Percentiles rank a stretch among this genome's conserved stretches.
These are phyloP conservation scores for Seiridium cupressi DNA, from an alignment of 2,329 filamentous ascomycete genomes.

Conservation along the genomic window DNA sequence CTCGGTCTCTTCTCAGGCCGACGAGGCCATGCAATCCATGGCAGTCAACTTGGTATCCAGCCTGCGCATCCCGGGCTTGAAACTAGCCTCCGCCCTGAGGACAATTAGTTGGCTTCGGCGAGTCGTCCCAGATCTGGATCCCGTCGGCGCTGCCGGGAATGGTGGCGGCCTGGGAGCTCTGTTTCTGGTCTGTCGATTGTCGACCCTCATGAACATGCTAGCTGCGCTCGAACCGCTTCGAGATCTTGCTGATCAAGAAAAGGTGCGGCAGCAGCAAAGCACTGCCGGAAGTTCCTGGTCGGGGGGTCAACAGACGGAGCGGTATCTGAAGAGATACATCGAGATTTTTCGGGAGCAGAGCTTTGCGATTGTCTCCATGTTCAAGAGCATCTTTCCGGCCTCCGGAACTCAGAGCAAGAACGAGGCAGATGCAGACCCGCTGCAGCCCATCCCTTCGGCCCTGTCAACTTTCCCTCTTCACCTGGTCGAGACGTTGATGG, in stretches of 20 bases:
- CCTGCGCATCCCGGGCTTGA: conserved; percentile 74
- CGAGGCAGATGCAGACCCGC: conserved; percentile 31
- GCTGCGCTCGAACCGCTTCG: conserved; percentile 81
- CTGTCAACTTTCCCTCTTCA: conserved; percentile 82
- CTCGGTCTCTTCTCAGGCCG: conserved; percentile 73
- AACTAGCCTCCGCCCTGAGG: conserved; percentile 85
- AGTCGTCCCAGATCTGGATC: conserved; percentile 76
- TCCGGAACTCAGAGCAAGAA: conserved; percentile 29
- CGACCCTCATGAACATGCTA: conserved; percentile 75
- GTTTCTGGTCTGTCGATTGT: conserved; percentile 83
- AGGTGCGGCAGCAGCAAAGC: conserved; percentile 41
- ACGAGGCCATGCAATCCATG: conserved; percentile 85
- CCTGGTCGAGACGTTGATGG: conserved; percentile 76
- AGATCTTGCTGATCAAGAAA: conserved; percentile 88
- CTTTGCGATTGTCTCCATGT: conserved; percentile 93
- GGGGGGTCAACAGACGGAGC: conserved; percentile 86
- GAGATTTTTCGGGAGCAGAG: conserved; percentile 98
- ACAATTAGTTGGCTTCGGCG: conserved; percentile 89
- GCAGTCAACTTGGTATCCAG: conserved; percentile 78
- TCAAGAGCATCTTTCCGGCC: conserved; percentile 80
- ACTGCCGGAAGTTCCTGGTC: conserved; percentile 49
- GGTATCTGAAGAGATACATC: conserved; percentile 91
- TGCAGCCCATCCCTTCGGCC: conserved; percentile 69
- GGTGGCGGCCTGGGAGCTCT: conserved; percentile 75
- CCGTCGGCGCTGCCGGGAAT: conserved; percentile 31